phyloP scores from a whole-genome alignment of 345 rosid species.

The Aurinia saxatilis region DNA sequence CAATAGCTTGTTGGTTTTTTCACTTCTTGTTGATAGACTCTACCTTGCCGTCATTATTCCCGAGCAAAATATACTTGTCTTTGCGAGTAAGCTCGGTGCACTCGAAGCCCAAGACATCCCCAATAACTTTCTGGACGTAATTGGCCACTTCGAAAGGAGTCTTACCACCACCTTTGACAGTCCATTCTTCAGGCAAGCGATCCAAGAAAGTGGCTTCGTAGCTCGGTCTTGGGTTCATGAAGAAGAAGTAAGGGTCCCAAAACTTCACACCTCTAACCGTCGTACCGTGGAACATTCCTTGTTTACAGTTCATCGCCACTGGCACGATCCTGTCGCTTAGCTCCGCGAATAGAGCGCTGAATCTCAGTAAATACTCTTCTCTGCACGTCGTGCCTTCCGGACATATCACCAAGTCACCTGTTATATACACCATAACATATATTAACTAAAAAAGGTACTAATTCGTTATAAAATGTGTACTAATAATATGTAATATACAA shows the following conservation, averaged over 20 bases:
- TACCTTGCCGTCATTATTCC: conserved; percentile 84
- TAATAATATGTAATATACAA: too few relatives aligned
- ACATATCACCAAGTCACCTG: conserved; percentile 88
- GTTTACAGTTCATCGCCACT: conserved; percentile 81
- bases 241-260: conserved; percentile 87
- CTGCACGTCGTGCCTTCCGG: conserved; percentile 98
- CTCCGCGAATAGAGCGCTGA: conserved; percentile 93
- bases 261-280: conserved; percentile 88
- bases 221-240: conserved; percentile 89
- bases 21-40: conserved; percentile 64
- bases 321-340: conserved; percentile 94
- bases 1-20: not conserved
- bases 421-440: not conserved
- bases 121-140: conserved; percentile 74
- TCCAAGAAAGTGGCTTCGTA: conserved; percentile 74
- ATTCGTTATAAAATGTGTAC: too few relatives aligned
- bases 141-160: conserved; percentile 85
- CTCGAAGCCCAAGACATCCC: conserved; percentile 63
- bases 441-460: not conserved
- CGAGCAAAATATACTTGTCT: conserved; percentile 77
- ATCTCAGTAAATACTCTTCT: conserved; percentile 65
- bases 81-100: conserved; percentile 71
- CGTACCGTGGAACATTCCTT: conserved; percentile 79
- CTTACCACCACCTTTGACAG: conserved; percentile 77
- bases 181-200: conserved; percentile 70